These are phyloP conservation scores for Aspergillus brasiliensis DNA, from an alignment of 2,329 filamentous ascomycete species.

Conservation along the genomic window DNA sequence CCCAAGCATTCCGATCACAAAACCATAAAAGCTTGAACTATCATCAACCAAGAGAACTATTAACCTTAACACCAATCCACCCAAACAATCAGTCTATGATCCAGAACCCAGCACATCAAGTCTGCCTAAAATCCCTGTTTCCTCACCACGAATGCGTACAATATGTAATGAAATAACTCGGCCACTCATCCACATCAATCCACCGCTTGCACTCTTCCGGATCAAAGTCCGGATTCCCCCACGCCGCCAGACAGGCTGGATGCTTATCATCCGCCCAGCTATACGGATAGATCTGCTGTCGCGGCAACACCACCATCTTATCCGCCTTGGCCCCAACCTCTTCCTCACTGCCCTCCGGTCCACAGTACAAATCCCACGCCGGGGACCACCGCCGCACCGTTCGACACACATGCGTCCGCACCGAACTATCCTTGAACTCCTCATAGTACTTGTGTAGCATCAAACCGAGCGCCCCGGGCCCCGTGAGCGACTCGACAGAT, in stretches of 20 bases:
- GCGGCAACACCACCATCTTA: conserved; percentile 18
- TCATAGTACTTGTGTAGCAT: conserved; percentile 20
- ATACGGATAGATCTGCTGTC: conserved; percentile 23
- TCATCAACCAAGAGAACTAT: background rate
- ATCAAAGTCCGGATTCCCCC: conserved; percentile 19
- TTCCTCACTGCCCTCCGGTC: background rate
- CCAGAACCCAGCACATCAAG: background rate
- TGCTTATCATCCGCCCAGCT: conserved; percentile 23
- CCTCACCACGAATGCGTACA: conserved; percentile 25
- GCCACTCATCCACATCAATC: conserved; percentile 25
- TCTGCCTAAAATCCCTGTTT: background rate
- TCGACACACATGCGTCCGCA: conserved; percentile 14
- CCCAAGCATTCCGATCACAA: too few relatives aligned
- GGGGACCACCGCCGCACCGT: conserved; percentile 12
- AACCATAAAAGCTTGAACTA: too few relatives aligned
- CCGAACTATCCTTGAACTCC: background rate
- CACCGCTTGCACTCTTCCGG: conserved; percentile 20
- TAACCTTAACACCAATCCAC: background rate
- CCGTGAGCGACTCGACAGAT: conserved; percentile 22
- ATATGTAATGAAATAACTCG: conserved; percentile 27
- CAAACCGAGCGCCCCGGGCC: conserved; percentile 15
- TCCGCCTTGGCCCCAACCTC: background rate
- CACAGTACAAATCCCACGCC: conserved; percentile 19
- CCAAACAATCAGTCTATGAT: background rate
- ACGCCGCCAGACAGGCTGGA: conserved; percentile 18